Percentiles rank a stretch among this genome's conserved stretches.
Evolutionary conservation across 345 rosid species (phyloP).

Genomic region (Cardamine chenopodiifolia): DNA sequence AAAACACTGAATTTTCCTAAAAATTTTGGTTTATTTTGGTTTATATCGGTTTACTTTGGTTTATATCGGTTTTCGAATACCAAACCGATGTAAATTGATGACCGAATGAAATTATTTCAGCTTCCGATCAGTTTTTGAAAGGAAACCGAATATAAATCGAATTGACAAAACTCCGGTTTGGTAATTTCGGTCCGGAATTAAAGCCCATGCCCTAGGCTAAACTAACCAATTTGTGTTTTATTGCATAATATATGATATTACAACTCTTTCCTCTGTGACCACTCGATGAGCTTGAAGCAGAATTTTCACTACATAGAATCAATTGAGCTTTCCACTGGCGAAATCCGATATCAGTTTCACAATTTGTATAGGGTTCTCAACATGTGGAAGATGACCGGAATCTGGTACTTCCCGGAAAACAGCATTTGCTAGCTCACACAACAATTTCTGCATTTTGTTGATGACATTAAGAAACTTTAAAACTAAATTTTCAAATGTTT

Average conservation of each 20-base stretch:
- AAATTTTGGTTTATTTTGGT: too few relatives aligned
- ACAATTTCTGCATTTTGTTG: constrained; percentile 55
- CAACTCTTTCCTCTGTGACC: constrained; percentile 19
- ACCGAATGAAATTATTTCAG: too few relatives aligned
- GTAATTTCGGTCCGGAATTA: too few relatives aligned
- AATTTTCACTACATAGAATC: background rate
- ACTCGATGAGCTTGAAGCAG: constrained; percentile 8
- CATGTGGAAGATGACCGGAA: constrained; percentile 79
- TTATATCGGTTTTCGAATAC: too few relatives aligned
- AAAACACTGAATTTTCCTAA: too few relatives aligned
- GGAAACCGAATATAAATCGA: too few relatives aligned
- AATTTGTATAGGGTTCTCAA: constrained; percentile 62
- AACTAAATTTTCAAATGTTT: background rate
- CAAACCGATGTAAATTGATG: too few relatives aligned
- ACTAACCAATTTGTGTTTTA: constrained; percentile 11
- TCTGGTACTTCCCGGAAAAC: constrained; percentile 55
- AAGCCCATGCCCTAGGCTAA: constrained; percentile 9
- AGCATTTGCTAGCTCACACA: constrained; percentile 61
- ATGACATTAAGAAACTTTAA: background rate
- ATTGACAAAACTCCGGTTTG: too few relatives aligned
- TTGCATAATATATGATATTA: constrained; percentile 2
- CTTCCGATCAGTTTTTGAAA: too few relatives aligned
- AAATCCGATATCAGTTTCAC: constrained; percentile 59
- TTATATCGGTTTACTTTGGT: too few relatives aligned
- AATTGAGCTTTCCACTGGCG: constrained; percentile 30